Percentiles rank a stretch among this genome's conserved stretches.
phyloP scores from a whole-genome alignment of 345 rosid species.

The Rubroshorea leprosula region DNA sequence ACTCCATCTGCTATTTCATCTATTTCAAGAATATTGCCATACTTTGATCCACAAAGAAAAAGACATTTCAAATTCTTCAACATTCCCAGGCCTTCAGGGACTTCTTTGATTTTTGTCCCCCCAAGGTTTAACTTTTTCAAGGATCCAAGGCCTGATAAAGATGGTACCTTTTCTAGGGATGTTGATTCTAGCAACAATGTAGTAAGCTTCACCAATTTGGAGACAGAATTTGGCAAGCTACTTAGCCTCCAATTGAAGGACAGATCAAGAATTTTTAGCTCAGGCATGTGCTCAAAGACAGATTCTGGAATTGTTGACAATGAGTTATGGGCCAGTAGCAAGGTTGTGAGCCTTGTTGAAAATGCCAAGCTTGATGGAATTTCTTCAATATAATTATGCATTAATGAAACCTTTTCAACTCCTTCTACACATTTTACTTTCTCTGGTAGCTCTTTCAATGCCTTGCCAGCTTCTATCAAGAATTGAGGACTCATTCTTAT shows the following conservation, averaged over 20 bases:
- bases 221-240: conserved; percentile 17
- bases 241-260: not conserved
- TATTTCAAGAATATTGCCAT: no score
- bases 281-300: not conserved
- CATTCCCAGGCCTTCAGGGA: conserved; percentile 19
- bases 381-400: not conserved
- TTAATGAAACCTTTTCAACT: conserved; percentile 15
- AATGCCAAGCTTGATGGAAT: conserved; percentile 11
- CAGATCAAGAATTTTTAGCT: not conserved
- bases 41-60: no score
- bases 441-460: conserved; percentile 7
- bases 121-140: conserved; percentile 20
- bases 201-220: conserved; percentile 11
- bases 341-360: conserved; percentile 12
- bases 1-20: no score
- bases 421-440: conserved; percentile 9
- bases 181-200: not conserved
- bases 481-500: not conserved
- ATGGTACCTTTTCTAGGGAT: conserved; percentile 1
- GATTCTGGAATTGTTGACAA: not conserved
- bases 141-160: conserved; percentile 7
- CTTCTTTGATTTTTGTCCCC: not conserved
- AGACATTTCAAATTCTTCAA: conserved; percentile 20
- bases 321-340: not conserved
- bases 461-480: conserved; percentile 16